Conservation (phyloP, 2,329 filamentous ascomycete species). For the Pseudogymnoascus sp. region DNA sequence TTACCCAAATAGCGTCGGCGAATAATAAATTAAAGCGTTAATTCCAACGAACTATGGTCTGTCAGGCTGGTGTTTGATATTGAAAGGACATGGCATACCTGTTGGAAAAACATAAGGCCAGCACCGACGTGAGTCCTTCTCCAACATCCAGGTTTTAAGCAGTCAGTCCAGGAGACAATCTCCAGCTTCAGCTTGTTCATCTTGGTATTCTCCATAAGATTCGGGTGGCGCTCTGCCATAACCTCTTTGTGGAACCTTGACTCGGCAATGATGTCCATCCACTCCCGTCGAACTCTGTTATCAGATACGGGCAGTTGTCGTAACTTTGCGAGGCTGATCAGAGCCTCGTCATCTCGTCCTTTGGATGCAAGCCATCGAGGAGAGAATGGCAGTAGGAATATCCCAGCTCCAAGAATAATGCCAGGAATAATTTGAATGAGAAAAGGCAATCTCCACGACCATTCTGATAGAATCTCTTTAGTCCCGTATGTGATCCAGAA, state of each 20-base stretch:
- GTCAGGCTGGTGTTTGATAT: background rate
- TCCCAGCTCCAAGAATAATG: conserved; percentile 31
- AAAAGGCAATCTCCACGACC: conserved; percentile 27
- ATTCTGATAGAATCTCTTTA: conserved; percentile 27
- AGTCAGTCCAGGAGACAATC: conserved; percentile 41
- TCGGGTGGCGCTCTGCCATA: conserved; percentile 33
- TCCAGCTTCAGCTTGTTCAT: conserved; percentile 38
- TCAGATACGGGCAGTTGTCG: conserved; percentile 43
- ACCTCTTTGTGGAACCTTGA: conserved; percentile 43
- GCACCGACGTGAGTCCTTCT: conserved; percentile 44
- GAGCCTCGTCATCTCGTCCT: conserved; percentile 40
- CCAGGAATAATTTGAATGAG: conserved; percentile 21
- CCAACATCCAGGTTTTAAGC: conserved; percentile 43
- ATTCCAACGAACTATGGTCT: conserved; percentile 38
- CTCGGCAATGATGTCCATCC: conserved; percentile 43
- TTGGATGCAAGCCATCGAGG: conserved; percentile 47
- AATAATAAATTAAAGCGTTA: conserved; percentile 55
- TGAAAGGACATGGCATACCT: conserved; percentile 19
- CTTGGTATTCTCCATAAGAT: conserved; percentile 28
- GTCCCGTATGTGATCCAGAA: conserved; percentile 37
- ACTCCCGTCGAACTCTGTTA: conserved; percentile 43
- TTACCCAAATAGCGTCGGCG: conserved; percentile 48
- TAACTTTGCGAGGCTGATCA: conserved; percentile 40
- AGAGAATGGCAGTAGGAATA: conserved; percentile 43
- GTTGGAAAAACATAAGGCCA: conserved; percentile 51